A percentile compares a stretch with the other conserved stretches of the same genome.
These are phyloP conservation scores for Colletotrichum gigasporum DNA, from an alignment of 2,329 filamentous ascomycete species.

Conservation along the genomic window DNA sequence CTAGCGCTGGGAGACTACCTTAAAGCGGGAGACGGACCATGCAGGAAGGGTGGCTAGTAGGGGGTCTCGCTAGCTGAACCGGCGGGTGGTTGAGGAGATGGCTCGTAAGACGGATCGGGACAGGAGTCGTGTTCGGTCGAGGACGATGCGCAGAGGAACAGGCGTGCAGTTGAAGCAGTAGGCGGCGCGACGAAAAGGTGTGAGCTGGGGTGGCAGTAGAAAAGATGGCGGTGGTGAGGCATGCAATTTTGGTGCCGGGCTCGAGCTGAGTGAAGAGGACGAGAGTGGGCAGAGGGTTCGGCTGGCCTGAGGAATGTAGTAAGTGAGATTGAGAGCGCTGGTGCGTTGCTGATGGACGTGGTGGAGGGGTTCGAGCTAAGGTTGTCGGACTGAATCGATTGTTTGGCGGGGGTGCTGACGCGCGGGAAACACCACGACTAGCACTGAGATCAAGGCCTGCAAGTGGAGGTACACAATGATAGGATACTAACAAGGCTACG, in stretches of 20 bases:
- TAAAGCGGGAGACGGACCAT: constrained; percentile 16
- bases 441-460: background rate
- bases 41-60: constrained; percentile 18
- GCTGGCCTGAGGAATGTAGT: background rate
- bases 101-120: constrained; percentile 17
- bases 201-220: constrained; percentile 8
- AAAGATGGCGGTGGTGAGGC: background rate
- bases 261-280: background rate
- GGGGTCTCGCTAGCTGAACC: constrained; percentile 12
- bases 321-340: background rate
- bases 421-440: constrained; percentile 14
- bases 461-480: constrained; percentile 10
- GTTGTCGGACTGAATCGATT: constrained; percentile 8
- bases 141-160: background rate
- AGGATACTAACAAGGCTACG: constrained; percentile 20
- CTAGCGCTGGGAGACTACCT: constrained; percentile 14
- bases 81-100: background rate
- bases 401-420: constrained; percentile 25
- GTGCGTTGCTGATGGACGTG: background rate
- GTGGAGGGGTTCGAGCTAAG: constrained; percentile 15
- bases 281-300: constrained; percentile 3
- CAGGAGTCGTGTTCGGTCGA: constrained; percentile 4
- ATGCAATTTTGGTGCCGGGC: background rate
- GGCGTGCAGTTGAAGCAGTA: background rate
- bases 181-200: background rate